These are phyloP conservation scores for Talaromyces sp. DNA, from an alignment of 2,329 filamentous ascomycete genomes.

Conservation along the genomic window DNA sequence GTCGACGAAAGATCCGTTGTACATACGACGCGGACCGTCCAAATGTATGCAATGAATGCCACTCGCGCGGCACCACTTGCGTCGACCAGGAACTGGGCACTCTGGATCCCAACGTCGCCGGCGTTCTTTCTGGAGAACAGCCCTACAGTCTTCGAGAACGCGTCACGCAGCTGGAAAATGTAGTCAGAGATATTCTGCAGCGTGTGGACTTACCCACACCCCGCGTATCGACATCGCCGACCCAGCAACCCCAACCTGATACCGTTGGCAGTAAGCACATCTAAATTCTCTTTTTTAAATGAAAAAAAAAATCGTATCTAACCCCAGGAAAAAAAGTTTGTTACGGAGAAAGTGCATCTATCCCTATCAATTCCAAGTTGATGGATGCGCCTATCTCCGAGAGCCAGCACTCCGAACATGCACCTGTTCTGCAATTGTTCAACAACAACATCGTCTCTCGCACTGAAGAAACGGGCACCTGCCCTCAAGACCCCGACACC, in stretches of 20 bases:
- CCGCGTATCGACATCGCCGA: neutral
- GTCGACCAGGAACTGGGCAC: conserved; percentile 36
- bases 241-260: neutral
- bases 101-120: conserved; percentile 17
- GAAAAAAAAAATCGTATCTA: neutral
- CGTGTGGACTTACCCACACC: conserved; percentile 1
- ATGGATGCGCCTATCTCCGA: conserved; percentile 6
- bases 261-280: neutral
- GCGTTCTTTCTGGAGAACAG: conserved; percentile 19
- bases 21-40: conserved; percentile 31
- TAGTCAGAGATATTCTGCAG: conserved; percentile 31
- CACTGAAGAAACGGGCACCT: conserved; percentile 21
- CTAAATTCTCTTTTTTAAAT: neutral
- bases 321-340: neutral
- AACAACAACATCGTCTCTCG: conserved; percentile 34
- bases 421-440: conserved; percentile 34
- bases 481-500: conserved; percentile 18
- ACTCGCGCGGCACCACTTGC: conserved; percentile 33
- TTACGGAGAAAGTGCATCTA: neutral
- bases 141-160: conserved; percentile 36
- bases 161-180: conserved; percentile 33
- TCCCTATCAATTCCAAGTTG: neutral
- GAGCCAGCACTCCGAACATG: conserved; percentile 24
- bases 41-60: conserved; percentile 38
- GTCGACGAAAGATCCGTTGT: conserved; percentile 41